These are phyloP conservation scores for Cercospora sesami DNA, from an alignment of 2,329 filamentous ascomycete species.

Conservation along the genomic window DNA sequence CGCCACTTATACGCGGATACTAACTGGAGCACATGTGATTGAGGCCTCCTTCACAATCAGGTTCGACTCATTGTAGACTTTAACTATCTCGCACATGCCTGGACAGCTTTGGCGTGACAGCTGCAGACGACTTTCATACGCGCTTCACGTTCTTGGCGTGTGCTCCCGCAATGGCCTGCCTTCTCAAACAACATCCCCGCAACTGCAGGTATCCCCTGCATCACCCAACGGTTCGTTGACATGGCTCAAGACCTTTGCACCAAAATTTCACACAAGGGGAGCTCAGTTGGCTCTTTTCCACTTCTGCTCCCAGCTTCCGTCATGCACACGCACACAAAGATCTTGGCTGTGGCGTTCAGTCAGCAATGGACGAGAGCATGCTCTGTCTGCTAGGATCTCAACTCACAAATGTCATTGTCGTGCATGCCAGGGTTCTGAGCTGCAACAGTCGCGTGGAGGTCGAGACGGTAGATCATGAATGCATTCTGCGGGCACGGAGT, in stretches of 20 bases:
- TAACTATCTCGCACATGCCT: neutral
- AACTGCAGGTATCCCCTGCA: neutral
- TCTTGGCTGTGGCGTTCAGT: neutral
- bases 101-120: conserved; percentile 13
- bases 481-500: conserved; percentile 19
- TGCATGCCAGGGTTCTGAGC: conserved; percentile 19
- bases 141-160: conserved; percentile 21
- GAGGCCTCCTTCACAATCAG: neutral
- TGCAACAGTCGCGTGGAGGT: conserved; percentile 17
- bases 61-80: neutral
- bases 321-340: neutral
- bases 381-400: neutral
- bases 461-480: conserved; percentile 26
- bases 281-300: neutral
- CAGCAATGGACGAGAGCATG: neutral
- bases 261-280: neutral
- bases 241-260: neutral
- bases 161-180: neutral
- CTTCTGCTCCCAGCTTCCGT: neutral
- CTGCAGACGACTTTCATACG: neutral
- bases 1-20: conserved; percentile 5
- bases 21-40: neutral
- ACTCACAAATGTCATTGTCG: conserved; percentile 26
- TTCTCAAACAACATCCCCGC: conserved; percentile 4
- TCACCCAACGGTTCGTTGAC: neutral